Percentiles rank a stretch among this genome's conserved stretches.
phyloP scores from a whole-genome alignment of 352 stramenopile genomes.

The Phytophthora melonis region DNA sequence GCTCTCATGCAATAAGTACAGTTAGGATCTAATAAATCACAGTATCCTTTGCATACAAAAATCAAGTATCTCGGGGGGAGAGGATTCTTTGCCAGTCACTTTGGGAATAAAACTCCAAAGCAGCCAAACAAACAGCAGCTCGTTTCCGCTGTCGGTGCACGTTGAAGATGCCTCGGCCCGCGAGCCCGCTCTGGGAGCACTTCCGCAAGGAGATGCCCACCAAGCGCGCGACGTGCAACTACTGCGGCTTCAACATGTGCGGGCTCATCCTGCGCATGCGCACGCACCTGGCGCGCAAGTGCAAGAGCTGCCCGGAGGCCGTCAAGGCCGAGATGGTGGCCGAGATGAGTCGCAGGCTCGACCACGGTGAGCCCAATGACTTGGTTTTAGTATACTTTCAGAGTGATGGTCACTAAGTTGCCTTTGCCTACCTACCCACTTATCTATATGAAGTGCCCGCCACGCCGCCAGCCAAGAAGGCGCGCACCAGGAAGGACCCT shows the following conservation, averaged over 20 bases:
- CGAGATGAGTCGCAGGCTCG: constrained; percentile 36
- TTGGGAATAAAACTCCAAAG: constrained; percentile 42
- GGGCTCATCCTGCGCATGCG: constrained; percentile 76
- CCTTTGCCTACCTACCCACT: constrained; percentile 1
- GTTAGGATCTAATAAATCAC: neutral
- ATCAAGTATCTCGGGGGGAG: neutral
- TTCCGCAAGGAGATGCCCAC: constrained; percentile 64
- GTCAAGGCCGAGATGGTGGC: constrained; percentile 65
- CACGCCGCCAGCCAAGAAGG: constrained; percentile 19
- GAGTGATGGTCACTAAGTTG: constrained; percentile 37
- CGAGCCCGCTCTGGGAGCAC: constrained; percentile 67
- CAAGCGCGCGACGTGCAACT: constrained; percentile 80
- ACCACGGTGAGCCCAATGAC: constrained; percentile 15
- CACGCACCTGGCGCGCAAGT: constrained; percentile 68
- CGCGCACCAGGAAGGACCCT: constrained; percentile 10
- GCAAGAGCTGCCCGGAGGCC: constrained; percentile 51
- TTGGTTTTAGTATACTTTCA: constrained; percentile 19
- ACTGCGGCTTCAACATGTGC: constrained; percentile 83
- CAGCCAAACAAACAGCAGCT: constrained; percentile 17
- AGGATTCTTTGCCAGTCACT: constrained; percentile 6
- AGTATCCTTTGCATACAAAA: neutral
- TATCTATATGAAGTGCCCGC: neutral
- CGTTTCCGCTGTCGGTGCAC: neutral
- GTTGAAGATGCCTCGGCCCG: constrained; percentile 60
- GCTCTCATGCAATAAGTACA: neutral